These are phyloP conservation scores for Tuber aestivum DNA, from an alignment of 495 filamentous ascomycete species.

Conservation along the genomic window DNA sequence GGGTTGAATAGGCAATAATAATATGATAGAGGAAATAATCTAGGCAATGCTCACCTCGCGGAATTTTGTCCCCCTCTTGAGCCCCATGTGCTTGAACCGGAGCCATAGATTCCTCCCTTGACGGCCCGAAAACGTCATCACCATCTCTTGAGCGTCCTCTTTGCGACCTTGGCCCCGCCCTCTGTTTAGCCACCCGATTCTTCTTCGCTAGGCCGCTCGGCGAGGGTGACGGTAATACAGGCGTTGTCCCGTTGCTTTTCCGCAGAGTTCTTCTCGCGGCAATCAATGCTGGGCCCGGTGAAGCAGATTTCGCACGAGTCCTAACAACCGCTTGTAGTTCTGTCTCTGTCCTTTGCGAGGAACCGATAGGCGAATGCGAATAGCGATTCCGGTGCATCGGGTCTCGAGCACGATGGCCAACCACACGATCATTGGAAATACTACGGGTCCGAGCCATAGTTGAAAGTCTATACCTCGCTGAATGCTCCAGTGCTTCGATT, in stretches of 20 bases:
- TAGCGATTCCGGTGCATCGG: neutral
- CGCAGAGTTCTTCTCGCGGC: neutral
- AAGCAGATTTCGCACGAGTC: constrained; percentile 13
- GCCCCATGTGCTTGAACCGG: neutral
- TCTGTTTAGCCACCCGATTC: constrained; percentile 17
- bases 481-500: neutral
- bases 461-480: neutral
- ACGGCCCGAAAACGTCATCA: constrained; percentile 8
- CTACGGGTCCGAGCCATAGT: constrained; percentile 22
- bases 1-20: neutral
- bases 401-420: constrained; percentile 12
- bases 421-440: constrained; percentile 16
- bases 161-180: constrained; percentile 7
- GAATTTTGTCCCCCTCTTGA: neutral
- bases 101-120: constrained; percentile 4
- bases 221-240: neutral
- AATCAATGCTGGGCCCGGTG: constrained; percentile 11
- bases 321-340: neutral
- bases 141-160: constrained; percentile 16
- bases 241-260: neutral
- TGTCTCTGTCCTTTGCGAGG: neutral
- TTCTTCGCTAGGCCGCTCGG: neutral
- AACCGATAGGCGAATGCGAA: neutral
- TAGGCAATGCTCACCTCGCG: neutral
- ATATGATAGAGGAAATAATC: neutral